phyloP scores from a whole-genome alignment of 2,329 filamentous ascomycete species.

The Neonectria sp. region DNA sequence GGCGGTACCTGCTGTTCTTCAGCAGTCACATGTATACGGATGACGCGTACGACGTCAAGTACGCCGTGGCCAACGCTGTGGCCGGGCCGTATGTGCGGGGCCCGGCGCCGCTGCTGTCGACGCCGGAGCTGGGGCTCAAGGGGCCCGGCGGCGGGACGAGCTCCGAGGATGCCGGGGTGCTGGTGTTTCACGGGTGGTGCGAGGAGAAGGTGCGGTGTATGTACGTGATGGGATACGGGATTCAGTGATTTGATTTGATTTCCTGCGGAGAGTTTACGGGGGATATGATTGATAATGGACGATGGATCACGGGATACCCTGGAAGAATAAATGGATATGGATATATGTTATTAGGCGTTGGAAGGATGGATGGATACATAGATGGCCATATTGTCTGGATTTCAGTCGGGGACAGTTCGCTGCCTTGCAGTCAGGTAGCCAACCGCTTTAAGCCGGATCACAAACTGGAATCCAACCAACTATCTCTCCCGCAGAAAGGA shows the following conservation, averaged over 20 bases:
- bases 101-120: constrained; percentile 51
- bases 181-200: constrained; percentile 58
- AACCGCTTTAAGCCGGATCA: background rate
- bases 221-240: constrained; percentile 50
- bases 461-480: background rate
- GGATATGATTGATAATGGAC: constrained; percentile 17
- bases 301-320: background rate
- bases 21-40: constrained; percentile 72
- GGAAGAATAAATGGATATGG: background rate
- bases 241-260: constrained; percentile 25
- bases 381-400: background rate
- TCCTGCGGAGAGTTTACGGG: background rate
- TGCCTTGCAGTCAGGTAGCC: no score
- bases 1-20: constrained; percentile 74
- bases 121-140: constrained; percentile 55
- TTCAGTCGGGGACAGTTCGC: background rate
- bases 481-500: no score
- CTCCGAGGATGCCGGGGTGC: constrained; percentile 47
- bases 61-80: constrained; percentile 63
- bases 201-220: constrained; percentile 52
- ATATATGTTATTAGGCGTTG: background rate
- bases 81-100: constrained; percentile 57
- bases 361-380: background rate
- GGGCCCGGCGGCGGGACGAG: constrained; percentile 60
- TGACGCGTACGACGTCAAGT: constrained; percentile 71